A percentile compares a stretch with the other conserved stretches of the same genome.
phyloP scores from a whole-genome alignment of 768 basidiomycete genomes.

The Russula earlei region DNA sequence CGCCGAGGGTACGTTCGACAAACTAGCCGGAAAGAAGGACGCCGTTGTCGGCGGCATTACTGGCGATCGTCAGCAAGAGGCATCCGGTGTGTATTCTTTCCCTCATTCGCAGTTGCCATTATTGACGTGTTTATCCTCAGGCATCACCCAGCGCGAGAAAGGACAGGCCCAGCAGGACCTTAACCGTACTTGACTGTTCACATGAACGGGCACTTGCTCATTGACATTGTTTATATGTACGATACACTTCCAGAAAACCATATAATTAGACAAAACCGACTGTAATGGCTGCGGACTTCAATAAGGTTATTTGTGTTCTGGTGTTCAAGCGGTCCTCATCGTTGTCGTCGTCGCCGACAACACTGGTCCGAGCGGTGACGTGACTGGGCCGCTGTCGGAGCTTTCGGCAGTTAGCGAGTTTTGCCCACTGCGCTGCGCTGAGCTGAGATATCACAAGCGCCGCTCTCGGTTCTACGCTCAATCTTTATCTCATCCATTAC shows the following conservation, averaged over 20 bases:
- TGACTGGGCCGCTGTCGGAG: background rate
- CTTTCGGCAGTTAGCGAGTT: background rate
- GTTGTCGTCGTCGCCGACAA: too few species aligned
- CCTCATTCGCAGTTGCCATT: too few species aligned
- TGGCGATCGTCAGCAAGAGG: conserved; percentile 47
- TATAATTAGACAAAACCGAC: background rate
- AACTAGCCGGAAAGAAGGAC: conserved; percentile 42
- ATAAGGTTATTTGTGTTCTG: too few species aligned
- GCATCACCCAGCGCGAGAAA: conserved; percentile 45
- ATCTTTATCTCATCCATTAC: background rate
- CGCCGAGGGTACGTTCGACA: conserved; percentile 38
- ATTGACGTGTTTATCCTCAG: conserved; percentile 24
- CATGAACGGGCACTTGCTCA: too few species aligned
- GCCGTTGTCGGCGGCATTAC: conserved; percentile 43
- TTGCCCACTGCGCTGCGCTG: too few species aligned
- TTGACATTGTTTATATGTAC: too few species aligned
- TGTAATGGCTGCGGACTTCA: too few species aligned
- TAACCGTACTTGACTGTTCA: conserved; percentile 26
- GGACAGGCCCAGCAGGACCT: conserved; percentile 44
- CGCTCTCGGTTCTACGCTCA: background rate
- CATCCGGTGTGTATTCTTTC: conserved; percentile 30
- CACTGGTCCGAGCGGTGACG: too few species aligned
- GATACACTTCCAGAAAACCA: too few species aligned
- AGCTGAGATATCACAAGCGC: background rate
- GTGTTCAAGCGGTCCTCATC: too few species aligned